A percentile compares a stretch with the other conserved stretches of the same genome.
These are phyloP conservation scores for Talaromyces sp. DNA, from an alignment of 2,329 filamentous ascomycete genomes.

Conservation along the genomic window DNA sequence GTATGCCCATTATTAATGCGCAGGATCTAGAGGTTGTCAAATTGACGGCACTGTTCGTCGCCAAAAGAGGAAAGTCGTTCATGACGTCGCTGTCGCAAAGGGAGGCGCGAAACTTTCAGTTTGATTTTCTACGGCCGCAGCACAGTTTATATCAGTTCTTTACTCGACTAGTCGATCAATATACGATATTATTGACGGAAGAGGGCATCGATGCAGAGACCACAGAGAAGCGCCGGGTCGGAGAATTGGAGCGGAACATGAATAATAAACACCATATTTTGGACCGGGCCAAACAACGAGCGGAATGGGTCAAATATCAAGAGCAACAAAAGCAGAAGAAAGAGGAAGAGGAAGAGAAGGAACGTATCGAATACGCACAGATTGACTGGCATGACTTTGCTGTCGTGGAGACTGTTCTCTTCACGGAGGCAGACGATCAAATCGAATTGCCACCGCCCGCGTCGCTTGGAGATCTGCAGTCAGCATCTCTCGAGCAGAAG, in stretches of 20 bases:
- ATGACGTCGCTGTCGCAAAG: constrained; percentile 85
- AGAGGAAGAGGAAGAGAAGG: constrained; percentile 79
- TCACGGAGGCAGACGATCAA: constrained; percentile 82
- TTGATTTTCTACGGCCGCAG: constrained; percentile 90
- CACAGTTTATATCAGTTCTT: constrained; percentile 97
- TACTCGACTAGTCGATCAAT: constrained; percentile 86
- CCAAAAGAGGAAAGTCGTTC: constrained; percentile 86
- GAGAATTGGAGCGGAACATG: constrained; percentile 67
- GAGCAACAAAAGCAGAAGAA: constrained; percentile 82
- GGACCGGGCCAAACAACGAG: constrained; percentile 73
- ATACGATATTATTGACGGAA: constrained; percentile 69
- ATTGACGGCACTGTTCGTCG: constrained; percentile 84
- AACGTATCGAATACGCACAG: constrained; percentile 70
- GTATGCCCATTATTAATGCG: constrained; percentile 95
- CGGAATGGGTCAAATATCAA: constrained; percentile 80
- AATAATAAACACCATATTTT: constrained; percentile 76
- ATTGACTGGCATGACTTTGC: constrained; percentile 99
- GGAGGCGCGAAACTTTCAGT: constrained; percentile 86
- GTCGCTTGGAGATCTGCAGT: constrained; percentile 84
- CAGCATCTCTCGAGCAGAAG: constrained; percentile 90
- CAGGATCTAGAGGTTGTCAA: constrained; percentile 73
- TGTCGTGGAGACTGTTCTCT: constrained; percentile 89
- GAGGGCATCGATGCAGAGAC: constrained; percentile 65
- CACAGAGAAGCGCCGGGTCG: constrained; percentile 65
- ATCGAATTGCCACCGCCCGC: constrained; percentile 83